Base-by-base conservation (phyloP, 2,329 filamentous ascomycete genomes). In the Nigrograna mackinnonii region DNA sequence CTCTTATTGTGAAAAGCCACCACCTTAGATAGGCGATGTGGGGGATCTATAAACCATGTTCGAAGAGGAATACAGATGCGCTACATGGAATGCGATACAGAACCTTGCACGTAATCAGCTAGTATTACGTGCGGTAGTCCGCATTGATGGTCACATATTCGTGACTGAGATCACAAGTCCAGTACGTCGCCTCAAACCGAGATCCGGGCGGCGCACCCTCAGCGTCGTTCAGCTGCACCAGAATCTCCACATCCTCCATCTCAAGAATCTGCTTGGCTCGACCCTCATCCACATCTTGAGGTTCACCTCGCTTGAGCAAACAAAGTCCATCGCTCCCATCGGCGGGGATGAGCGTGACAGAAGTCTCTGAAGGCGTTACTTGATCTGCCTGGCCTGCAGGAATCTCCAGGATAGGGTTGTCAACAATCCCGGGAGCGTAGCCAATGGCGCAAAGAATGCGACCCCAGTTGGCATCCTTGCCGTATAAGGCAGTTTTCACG, bases 401-500 rank as follows among this genome's bases (percentile, higher is more conserved):
- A n/a, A n/a, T n/a, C n/a, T n/a, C n/a, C n/a, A n/a, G n/a, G n/a
- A n/a, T n/a, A n/a, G n/a, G n/a, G n/a, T n/a, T n/a, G n/a, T n/a
- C n/a, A n/a, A n/a, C n/a, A n/a, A 86, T 82, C 1, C 85, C 82
- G 44, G 78, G 77, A 0, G 80, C 76, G 66, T 97, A 97, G 3
- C 94, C 94, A 4, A 91, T 91, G 1, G 94, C 92, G 68, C 94
- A 97, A 20, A 97, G 79, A 49, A 99, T 95, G 41, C 94, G 90
- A 22, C 94, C 94, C 94, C 94, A 99, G 76, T 99, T 99, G 14
- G 94, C 94, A 66, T 99, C 94, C 67, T 91, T 90, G 52, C 94
- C 94, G 70, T 99, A 99, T 31, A 99, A 77, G 0, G 94, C 94
- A 0, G 94, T 99, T 78, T 99, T 99, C 57, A 99, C 94, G 11